Evolutionary conservation across 768 basidiomycete genomes (phyloP).

Genomic region (Kwoniella heveanensis): DNA sequence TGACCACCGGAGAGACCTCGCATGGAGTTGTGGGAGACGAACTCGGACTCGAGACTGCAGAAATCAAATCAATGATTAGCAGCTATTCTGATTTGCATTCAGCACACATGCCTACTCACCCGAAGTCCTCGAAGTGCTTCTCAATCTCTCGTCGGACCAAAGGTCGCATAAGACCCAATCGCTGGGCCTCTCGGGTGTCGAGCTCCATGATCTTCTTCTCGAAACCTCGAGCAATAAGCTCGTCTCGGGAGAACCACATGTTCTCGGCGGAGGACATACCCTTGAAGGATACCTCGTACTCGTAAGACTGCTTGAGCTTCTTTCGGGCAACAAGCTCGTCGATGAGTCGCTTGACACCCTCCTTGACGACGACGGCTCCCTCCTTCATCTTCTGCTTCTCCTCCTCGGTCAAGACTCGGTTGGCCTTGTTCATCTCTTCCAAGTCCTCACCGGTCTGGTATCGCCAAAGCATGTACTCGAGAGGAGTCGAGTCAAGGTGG

Average conservation of each 20-base stretch:
- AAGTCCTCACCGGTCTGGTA: constrained; percentile 99
- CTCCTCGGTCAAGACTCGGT: constrained; percentile 80
- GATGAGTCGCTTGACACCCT: constrained; percentile 92
- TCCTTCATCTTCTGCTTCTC: constrained; percentile 97
- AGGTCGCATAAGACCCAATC: constrained; percentile 88
- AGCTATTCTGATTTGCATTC: constrained; percentile 13
- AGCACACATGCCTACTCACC: constrained; percentile 6
- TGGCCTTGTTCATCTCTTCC: constrained; percentile 93
- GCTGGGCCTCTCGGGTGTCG: constrained; percentile 95
- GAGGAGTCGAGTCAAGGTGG: constrained; percentile 97
- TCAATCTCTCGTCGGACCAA: constrained; percentile 98
- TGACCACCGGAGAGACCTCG: constrained; percentile 97
- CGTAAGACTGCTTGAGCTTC: constrained; percentile 99
- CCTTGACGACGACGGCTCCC: constrained; percentile 77
- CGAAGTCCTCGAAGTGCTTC: constrained; percentile 97
- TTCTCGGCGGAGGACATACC: constrained; percentile 93
- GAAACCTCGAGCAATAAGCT: constrained; percentile 95
- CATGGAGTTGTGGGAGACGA: constrained; percentile 99
- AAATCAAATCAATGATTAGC: constrained; percentile 60
- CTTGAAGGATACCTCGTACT: constrained; percentile 98
- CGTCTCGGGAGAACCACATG: constrained; percentile 95
- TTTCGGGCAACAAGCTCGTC: constrained; percentile 88
- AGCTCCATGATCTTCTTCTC: constrained; percentile 99
- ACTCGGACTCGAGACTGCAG: constrained; percentile 82
- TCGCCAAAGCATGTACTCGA: constrained; percentile 99